Conservation (phyloP, 1,284 basidiomycete species). For the Thecaphora frezii region DNA sequence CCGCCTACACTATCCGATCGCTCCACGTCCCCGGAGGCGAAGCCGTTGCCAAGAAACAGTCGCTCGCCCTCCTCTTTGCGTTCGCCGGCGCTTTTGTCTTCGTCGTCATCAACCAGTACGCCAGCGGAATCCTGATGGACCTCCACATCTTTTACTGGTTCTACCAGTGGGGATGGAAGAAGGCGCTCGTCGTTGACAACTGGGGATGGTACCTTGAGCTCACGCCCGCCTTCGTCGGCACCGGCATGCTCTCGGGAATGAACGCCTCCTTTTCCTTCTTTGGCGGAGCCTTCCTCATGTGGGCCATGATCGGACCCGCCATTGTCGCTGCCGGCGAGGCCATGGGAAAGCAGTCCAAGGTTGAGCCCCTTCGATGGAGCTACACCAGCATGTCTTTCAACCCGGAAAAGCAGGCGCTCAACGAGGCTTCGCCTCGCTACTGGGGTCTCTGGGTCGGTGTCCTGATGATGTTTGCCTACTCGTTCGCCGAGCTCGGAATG, state of each 20-base stretch:
- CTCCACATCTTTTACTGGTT: conserved; percentile 68
- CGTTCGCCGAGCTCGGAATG: conserved; percentile 56
- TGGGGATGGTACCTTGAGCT: conserved; percentile 60
- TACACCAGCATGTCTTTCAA: conserved; percentile 37
- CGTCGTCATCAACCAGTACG: conserved; percentile 68
- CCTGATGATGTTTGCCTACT: conserved; percentile 60
- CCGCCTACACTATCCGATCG: conserved; percentile 70
- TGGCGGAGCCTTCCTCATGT: conserved; percentile 67
- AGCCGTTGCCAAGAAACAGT: conserved; percentile 66
- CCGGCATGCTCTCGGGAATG: conserved; percentile 69
- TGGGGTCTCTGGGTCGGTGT: conserved; percentile 74
- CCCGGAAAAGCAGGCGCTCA: conserved; percentile 31
- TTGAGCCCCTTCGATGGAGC: conserved; percentile 25
- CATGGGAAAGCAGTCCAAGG: conserved; percentile 12
- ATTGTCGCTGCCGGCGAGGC: conserved; percentile 61
- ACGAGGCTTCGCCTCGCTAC: conserved; percentile 67
- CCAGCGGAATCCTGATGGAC: conserved; percentile 67
- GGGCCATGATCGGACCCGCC: conserved; percentile 69
- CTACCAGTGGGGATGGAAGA: conserved; percentile 67
- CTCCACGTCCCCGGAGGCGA: conserved; percentile 63
- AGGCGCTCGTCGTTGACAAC: conserved; percentile 68
- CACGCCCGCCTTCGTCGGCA: conserved; percentile 71
- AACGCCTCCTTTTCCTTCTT: conserved; percentile 71
- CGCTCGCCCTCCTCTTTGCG: conserved; percentile 64
- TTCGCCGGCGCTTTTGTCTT: conserved; percentile 65